A percentile compares a stretch with the other conserved stretches of the same genome.
Evolutionary conservation across 2,329 filamentous ascomycete genomes (phyloP).

Genomic region (Calonectria crousiana): DNA sequence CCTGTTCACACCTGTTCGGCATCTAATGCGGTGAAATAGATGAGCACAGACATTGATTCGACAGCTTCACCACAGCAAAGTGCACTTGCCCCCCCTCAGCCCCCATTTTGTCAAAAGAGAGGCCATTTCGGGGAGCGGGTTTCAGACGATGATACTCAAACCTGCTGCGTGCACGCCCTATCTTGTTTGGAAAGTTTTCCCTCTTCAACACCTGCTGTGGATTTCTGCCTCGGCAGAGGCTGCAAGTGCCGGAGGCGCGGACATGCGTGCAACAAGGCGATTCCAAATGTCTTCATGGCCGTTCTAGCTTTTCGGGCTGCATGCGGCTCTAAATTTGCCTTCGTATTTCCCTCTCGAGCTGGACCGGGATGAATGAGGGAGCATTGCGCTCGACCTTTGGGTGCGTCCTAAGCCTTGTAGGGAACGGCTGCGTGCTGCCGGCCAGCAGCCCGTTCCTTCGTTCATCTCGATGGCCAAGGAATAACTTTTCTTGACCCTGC

Average conservation of each 20-base stretch:
- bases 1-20: conserved; percentile 1
- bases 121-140: neutral
- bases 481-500: neutral
- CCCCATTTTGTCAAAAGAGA: neutral
- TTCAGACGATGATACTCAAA: neutral
- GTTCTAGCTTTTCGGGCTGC: neutral
- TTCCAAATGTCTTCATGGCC: neutral
- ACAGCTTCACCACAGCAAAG: neutral
- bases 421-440: neutral
- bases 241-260: neutral
- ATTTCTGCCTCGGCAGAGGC: neutral
- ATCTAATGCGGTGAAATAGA: conserved; percentile 9
- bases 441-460: neutral
- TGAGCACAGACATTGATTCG: neutral
- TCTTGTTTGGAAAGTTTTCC: neutral
- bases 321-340: conserved; percentile 5
- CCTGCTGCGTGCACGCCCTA: neutral
- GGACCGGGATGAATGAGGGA: neutral
- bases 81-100: neutral
- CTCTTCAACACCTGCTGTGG: neutral
- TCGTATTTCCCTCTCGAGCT: neutral
- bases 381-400: neutral
- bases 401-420: neutral
- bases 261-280: neutral
- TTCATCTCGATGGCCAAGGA: neutral